Conservation (phyloP, 768 basidiomycete genomes). For the Kwoniella bestiolae region DNA sequence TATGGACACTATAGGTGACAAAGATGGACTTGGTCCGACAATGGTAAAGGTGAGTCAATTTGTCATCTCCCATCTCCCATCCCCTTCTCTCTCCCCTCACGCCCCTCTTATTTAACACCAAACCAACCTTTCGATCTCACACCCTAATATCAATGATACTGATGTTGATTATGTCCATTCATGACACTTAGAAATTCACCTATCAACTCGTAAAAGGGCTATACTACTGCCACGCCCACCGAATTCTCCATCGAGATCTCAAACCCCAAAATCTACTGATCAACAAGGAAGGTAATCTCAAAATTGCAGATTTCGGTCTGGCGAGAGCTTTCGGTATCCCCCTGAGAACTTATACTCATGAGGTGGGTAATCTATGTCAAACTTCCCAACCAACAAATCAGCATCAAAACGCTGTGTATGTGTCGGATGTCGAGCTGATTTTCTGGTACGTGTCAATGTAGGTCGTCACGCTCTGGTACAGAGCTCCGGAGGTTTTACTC, state of each 20-base stretch:
- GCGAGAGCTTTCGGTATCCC: slow-evolving; percentile 98
- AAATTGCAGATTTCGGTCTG: slow-evolving; percentile 94
- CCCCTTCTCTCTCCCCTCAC: no score
- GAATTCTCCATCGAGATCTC: slow-evolving; percentile 94
- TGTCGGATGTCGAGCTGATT: no score
- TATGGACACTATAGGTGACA: slow-evolving; percentile 83
- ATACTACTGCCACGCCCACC: slow-evolving; percentile 90
- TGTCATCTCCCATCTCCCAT: no score
- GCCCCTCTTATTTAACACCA: no score
- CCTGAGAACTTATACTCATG: slow-evolving; percentile 98
- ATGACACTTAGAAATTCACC: slow-evolving; percentile 81
- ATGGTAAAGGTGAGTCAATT: slow-evolving; percentile 76
- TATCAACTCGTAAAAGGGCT: slow-evolving; percentile 89
- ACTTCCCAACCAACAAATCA: no score
- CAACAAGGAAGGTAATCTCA: slow-evolving; percentile 84
- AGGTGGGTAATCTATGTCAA: slow-evolving; percentile 66
- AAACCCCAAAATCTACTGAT: slow-evolving; percentile 97
- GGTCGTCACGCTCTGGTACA: slow-evolving; percentile 99
- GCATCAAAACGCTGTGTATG: no score
- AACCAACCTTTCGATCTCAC: neutral
- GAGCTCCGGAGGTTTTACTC: slow-evolving; percentile 94
- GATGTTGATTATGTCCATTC: neutral
- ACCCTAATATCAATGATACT: neutral
- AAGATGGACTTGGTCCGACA: slow-evolving; percentile 65
- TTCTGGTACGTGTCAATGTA: no score